Evolutionary conservation across 495 filamentous ascomycete genomes (phyloP), one percentile per base, ranked within the genome.

Genomic region (Stereocaulon alpinum): DNA sequence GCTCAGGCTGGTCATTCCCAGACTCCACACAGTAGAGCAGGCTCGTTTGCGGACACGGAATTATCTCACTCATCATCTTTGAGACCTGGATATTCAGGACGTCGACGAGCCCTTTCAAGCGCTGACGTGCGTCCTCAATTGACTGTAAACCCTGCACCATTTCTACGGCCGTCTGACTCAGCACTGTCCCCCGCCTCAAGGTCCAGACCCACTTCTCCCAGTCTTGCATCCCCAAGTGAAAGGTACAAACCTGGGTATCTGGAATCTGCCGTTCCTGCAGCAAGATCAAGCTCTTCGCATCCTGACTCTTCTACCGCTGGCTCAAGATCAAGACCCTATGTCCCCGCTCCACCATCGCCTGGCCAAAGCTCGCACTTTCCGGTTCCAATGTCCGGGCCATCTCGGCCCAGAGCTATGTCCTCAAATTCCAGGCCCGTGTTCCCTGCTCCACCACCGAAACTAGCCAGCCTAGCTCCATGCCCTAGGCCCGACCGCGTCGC

Each of bases 401-500:
- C 49, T 29, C 27, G 58, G 37, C 18, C 20, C 24, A 45, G 59
- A 43, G 37, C 60, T 18, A 11, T 29, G 24, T 54, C 47, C 12
- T 40, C 60, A 49, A 30, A 29, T 43, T 50, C 60, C 30, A 55
- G 56, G 20, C 40, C 43, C 45, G 18, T 37, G 4, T 17, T 61
- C 7, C 40, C 51, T 48, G n/a, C 52, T 3, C 41, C 57, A 41
- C 49, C 40, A 11, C 44, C 41, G 29, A 59, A 12, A 30, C 64
- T 56, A 44, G 45, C 53, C 50, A 51, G 61, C 20, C 66, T 86
- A 18, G 75, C 77, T 43, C 64, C 77, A 3, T 88, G 85, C 56
- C 78, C 82, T 2, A 70, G 85, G 52, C 70, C 76, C 3, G 62
- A 71, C 4, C 73, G 73, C 6, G 72, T 75, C 10, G 65, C 72